These are phyloP conservation scores for Dispira simplex DNA, from an alignment of 192 early-diverging fungal genomes.

Conservation along the genomic window DNA sequence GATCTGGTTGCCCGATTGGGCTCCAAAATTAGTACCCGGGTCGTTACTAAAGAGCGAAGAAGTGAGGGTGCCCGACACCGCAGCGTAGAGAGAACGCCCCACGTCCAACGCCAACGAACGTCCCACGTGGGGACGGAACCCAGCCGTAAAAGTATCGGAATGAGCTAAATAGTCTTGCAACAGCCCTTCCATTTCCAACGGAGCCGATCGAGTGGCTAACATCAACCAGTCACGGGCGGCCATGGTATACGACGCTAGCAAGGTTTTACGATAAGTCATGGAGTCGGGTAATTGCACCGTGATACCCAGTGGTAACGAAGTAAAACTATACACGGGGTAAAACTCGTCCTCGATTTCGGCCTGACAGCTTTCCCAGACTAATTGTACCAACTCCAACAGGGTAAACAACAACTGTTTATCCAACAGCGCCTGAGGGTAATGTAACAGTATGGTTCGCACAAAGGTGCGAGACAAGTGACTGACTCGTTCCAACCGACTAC, in stretches of 20 bases:
- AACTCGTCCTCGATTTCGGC: constrained; percentile 67
- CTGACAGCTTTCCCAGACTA: constrained; percentile 62
- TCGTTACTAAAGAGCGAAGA: neutral
- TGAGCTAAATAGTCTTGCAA: constrained; percentile 53
- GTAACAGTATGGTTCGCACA: constrained; percentile 35
- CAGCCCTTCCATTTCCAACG: constrained; percentile 51
- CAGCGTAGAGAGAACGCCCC: constrained; percentile 19
- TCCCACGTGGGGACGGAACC: constrained; percentile 47
- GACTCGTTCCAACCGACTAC: constrained; percentile 52
- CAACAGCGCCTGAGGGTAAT: constrained; percentile 65
- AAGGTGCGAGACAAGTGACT: constrained; percentile 47
- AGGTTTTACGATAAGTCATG: constrained; percentile 48
- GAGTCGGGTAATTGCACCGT: constrained; percentile 59
- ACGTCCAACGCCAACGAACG: constrained; percentile 51
- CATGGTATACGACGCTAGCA: constrained; percentile 40
- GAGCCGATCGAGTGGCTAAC: constrained; percentile 38
- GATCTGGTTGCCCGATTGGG: neutral
- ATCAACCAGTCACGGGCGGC: constrained; percentile 51
- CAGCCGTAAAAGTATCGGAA: constrained; percentile 36
- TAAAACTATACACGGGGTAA: constrained; percentile 53
- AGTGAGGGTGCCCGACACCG: constrained; percentile 3
- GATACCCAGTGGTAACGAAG: constrained; percentile 37
- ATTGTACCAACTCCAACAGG: constrained; percentile 70
- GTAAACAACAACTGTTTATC: constrained; percentile 48
- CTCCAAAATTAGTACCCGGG: neutral